phyloP scores from a whole-genome alignment of 139 green algal genomes.

The Pseudopediastrum boryanum region DNA sequence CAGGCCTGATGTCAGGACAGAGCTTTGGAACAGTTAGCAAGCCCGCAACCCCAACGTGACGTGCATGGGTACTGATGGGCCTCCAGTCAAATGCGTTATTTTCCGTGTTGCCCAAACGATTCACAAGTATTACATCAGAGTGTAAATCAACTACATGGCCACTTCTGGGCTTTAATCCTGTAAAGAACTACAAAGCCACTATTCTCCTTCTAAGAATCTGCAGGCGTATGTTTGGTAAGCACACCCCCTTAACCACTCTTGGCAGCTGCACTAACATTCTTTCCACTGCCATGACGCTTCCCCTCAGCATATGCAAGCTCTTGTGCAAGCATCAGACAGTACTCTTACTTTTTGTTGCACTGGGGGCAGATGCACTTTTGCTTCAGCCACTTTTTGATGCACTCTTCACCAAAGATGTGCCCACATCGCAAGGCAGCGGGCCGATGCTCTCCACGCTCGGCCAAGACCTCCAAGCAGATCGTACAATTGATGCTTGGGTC shows the following conservation, averaged over 20 bases:
- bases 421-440: conserved; percentile 26
- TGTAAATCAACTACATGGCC: no score
- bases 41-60: neutral
- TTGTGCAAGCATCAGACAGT: neutral
- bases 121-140: no score
- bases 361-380: conserved; percentile 19
- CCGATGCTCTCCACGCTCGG: conserved; percentile 15
- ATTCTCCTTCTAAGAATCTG: no score
- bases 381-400: conserved; percentile 28
- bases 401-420: conserved; percentile 30
- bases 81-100: neutral
- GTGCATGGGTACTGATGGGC: neutral
- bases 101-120: no score
- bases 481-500: neutral
- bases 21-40: neutral
- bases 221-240: neutral
- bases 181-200: neutral
- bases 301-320: neutral
- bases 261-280: no score
- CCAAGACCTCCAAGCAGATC: conserved; percentile 11
- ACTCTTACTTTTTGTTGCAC: conserved; percentile 34
- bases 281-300: neutral
- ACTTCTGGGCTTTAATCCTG: neutral
- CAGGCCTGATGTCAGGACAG: neutral
- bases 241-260: neutral